Evolutionary conservation across 2,329 filamentous ascomycete genomes (phyloP), one percentile per base, ranked within the genome.

Genomic region (Didymella exigua): DNA sequence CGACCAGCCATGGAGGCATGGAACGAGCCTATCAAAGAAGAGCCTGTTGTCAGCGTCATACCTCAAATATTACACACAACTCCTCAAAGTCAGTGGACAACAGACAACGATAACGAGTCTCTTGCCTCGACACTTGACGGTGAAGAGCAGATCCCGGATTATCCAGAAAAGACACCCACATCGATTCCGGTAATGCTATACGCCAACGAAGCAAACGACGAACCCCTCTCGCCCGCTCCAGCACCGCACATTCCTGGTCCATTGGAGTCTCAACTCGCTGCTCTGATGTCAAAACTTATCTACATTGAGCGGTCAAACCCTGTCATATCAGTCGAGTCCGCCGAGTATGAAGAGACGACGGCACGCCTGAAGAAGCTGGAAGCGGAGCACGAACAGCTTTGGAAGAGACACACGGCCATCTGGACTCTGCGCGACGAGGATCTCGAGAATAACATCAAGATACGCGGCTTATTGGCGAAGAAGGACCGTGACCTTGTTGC

Each of bases 361-460:
- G 56, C 47, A 7, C 67, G 68, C 4, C 57, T 78, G 34, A 63
- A 69, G 21, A 56, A 63, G 1, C 62, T 78, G 6, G 72, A 77
- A 53, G 65, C 62, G 1, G 75, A 78, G 49, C 77, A 77, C 55
- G 67, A 67, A 16, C 58, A 60, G 1, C 73, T 71, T 65, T 60
- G 65, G 42, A 70, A 70, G 33, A 66, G 75, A 21, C 73, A 78
- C 47, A 72, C 76, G 59, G 73, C 75, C n/a, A 69, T 78, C 42
- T 77, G 72, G 60, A 69, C 70, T 3, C 65, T 79, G 18, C 69
- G 77, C 30, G 76, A 78, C 54, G 75, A 77, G 56, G 77, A 79
- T 40, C 72, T 78, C 1, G 70, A 74, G 45, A 79, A 78, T 56
- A 73, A 78, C 57, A 75, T 78, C 61, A 77, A 75, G 63, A 71